Evolutionary conservation across 2,329 filamentous ascomycete genomes (phyloP), one percentile per base, ranked within the genome.

Genomic region (Microascus cirrosus): DNA sequence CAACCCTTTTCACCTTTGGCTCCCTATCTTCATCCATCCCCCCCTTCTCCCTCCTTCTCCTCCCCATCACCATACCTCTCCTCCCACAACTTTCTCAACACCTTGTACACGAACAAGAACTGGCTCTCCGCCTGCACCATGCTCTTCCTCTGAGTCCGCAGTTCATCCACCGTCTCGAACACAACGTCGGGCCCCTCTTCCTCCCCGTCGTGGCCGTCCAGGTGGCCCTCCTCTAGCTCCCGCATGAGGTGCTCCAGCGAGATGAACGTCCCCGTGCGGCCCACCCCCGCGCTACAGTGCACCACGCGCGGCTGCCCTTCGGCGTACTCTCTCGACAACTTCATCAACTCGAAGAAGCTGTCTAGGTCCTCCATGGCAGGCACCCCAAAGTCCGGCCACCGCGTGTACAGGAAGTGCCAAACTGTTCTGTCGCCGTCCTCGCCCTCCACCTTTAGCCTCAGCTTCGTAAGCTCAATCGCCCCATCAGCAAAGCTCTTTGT

Each of bases 121-220:
- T 99, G 94, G 54, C 80, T 70, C 64, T 93, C 88, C 53, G 89
- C 86, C 73, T 97, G 94, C 5, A 99, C 94, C 94, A 99, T 99
- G 72, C 86, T 89, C 75, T 90, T 89, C 20, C 94, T 82, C 75
- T 99, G 94, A 70, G 93, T 83, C 52, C 94, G 82, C 58, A 99
- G 78, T 60, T 76, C 73, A 65, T 95, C 87, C 57, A 99, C 92
- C 0, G 88, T 87, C 20, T 87, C 79, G 63, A 85, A 89, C 48
- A 99, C 80, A 2, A 87, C 81, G 65, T 96, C 59, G 67, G 53
- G n/a, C 54, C 57, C 36, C 50, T 59, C 56, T 15, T 68, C 62
- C n/a, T 55, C 55, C 13, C 65, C 64, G 57, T 77, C 73, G 60
- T 72, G 73, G 25, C 74, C 68, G 61, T 81, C 75, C 55, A 95